Conservation (phyloP, 768 basidiomycete genomes). For the Suillus paluster region DNA sequence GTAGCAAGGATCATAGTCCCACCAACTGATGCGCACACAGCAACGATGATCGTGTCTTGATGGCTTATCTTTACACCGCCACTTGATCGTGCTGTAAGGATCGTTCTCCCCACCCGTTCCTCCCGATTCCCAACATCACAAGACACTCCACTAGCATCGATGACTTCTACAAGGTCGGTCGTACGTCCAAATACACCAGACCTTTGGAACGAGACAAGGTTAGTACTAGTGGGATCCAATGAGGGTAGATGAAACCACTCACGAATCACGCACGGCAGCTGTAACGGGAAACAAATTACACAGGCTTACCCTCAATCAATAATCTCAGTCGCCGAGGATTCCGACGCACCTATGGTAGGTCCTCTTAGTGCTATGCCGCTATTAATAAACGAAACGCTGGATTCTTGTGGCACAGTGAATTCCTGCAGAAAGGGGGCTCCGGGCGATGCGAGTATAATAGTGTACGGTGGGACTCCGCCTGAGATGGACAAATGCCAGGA, state of each 20-base stretch:
- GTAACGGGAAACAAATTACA: slow-evolving; percentile 9
- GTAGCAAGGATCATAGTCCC: slow-evolving; percentile 21
- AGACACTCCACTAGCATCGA: slow-evolving; percentile 11
- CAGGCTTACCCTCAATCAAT: slow-evolving; percentile 1
- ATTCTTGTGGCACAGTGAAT: slow-evolving; percentile 40
- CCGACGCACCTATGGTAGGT: slow-evolving; percentile 40
- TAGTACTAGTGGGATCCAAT: neutral
- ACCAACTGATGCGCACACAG: slow-evolving; percentile 26
- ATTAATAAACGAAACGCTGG: slow-evolving; percentile 48
- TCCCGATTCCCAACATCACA: neutral
- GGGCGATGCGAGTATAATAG: slow-evolving; percentile 42
- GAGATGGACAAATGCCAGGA: slow-evolving; percentile 50
- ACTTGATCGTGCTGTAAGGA: slow-evolving; percentile 1
- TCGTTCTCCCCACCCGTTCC: neutral
- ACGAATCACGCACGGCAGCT: slow-evolving; percentile 50
- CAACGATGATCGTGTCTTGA: slow-evolving; percentile 15
- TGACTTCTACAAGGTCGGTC: slow-evolving; percentile 7
- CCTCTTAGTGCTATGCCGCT: slow-evolving; percentile 38
- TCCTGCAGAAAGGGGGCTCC: slow-evolving; percentile 46
- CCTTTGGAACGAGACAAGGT: slow-evolving; percentile 27
- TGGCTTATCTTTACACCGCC: slow-evolving; percentile 6
- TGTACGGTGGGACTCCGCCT: slow-evolving; percentile 51
- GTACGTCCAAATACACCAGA: slow-evolving; percentile 39
- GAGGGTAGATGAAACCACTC: slow-evolving; percentile 27
- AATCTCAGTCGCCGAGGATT: slow-evolving; percentile 9